phyloP scores from a whole-genome alignment of 305 asterid species.

The Andrographis paniculata region DNA sequence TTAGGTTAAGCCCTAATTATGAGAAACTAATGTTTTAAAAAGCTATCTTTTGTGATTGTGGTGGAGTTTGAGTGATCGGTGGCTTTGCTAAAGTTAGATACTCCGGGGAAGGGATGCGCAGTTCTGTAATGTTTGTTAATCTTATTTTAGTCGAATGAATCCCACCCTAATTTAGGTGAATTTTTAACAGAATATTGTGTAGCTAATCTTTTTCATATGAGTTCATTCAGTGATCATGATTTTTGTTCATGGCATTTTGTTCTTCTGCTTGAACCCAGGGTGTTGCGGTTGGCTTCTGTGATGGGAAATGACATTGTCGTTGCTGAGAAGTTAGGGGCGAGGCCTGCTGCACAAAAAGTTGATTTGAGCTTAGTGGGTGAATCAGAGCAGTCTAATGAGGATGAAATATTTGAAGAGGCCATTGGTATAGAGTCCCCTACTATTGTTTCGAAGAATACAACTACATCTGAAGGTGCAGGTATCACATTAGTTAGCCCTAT shows the following conservation, averaged over 20 bases:
- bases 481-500: conserved; percentile 22
- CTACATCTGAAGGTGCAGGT: conserved; percentile 11
- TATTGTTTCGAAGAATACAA: conserved; percentile 17
- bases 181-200: conserved; percentile 3
- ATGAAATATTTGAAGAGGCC: conserved; percentile 45
- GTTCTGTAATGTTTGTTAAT: conserved; percentile 4
- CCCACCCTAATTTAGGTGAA: too few species aligned
- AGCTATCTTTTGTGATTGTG: conserved; percentile 12
- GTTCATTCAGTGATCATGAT: conserved; percentile 32
- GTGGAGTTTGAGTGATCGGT: neutral
- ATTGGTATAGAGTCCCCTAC: conserved; percentile 29
- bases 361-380: conserved; percentile 23
- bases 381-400: conserved; percentile 33
- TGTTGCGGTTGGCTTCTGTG: conserved; percentile 24
- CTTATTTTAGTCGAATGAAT: neutral
- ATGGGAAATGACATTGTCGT: conserved; percentile 63
- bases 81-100: neutral
- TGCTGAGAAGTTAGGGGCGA: conserved; percentile 17
- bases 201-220: conserved; percentile 7
- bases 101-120: neutral
- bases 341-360: conserved; percentile 17
- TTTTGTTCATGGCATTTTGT: conserved; percentile 24
- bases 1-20: conserved; percentile 28
- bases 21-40: neutral
- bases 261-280: too few species aligned